Conservation (phyloP, 768 basidiomycete species). For the Tephrocybe sp. region DNA sequence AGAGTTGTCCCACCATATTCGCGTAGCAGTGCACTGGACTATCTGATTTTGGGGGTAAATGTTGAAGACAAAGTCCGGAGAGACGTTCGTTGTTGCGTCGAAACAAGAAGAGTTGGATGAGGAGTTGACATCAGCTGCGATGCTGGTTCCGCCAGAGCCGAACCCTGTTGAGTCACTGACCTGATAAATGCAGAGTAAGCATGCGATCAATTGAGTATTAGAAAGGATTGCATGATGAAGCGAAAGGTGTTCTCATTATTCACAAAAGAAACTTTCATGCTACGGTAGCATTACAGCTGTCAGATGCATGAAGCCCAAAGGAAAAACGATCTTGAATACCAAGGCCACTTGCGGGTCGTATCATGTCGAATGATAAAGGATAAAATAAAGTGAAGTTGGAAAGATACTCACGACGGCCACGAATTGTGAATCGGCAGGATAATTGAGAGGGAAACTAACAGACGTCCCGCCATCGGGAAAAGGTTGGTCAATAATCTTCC, state of each 20-base stretch:
- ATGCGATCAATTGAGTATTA: not conserved
- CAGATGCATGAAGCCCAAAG: not conserved
- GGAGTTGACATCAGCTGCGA: slow-evolving; percentile 49
- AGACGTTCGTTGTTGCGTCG: slow-evolving; percentile 41
- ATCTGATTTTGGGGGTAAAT: slow-evolving; percentile 62
- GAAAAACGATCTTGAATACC: not conserved
- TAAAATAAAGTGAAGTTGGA: not conserved
- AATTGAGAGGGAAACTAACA: slow-evolving; percentile 56
- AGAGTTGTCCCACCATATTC: slow-evolving; percentile 62
- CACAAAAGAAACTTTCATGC: not conserved
- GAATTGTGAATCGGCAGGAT: slow-evolving; percentile 67
- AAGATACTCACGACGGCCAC: slow-evolving; percentile 67
- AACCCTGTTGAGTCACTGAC: slow-evolving; percentile 60
- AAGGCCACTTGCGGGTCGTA: not conserved
- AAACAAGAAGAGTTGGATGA: slow-evolving; percentile 62
- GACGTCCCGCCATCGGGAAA: slow-evolving; percentile 42
- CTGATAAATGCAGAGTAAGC: slow-evolving; percentile 27
- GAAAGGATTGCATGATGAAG: not conserved
- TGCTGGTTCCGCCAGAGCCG: slow-evolving; percentile 74
- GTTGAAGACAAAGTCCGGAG: slow-evolving; percentile 56
- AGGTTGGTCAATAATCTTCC: slow-evolving; percentile 52
- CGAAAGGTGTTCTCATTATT: not conserved
- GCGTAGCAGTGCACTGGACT: slow-evolving; percentile 59
- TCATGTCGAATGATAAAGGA: not conserved
- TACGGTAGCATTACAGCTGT: not conserved